Percentiles rank a stretch among this genome's conserved stretches.
phyloP scores from a whole-genome alignment of 805 yeast genomes.

The Gaillardinia entomophila region DNA sequence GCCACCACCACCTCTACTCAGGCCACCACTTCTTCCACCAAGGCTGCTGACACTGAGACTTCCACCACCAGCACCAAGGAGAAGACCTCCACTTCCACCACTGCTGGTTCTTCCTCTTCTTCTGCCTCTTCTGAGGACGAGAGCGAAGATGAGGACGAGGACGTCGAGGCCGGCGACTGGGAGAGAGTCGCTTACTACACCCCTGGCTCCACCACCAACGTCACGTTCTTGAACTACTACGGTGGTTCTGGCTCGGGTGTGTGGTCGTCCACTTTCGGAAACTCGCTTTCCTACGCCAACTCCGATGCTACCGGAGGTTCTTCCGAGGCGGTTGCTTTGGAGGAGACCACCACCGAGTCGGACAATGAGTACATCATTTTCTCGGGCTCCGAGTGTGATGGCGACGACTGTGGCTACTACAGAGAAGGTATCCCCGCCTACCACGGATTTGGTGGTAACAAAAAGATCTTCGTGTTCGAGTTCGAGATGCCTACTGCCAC shows the following conservation, averaged over 20 bases:
- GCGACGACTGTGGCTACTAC: constrained; percentile 74
- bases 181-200: constrained; percentile 60
- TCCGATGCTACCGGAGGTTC: constrained; percentile 75
- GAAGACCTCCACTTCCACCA: constrained; percentile 16
- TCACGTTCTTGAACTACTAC: constrained; percentile 76
- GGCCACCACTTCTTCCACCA: constrained; percentile 6
- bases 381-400: constrained; percentile 59
- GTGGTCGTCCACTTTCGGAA: constrained; percentile 84
- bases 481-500: constrained; percentile 81
- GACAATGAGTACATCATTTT: constrained; percentile 79
- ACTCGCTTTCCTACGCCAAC: constrained; percentile 82
- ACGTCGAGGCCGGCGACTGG: constrained; percentile 43
- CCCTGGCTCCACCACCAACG: constrained; percentile 66
- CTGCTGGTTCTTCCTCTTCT: constrained; percentile 21
- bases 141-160: constrained; percentile 32
- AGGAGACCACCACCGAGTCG: constrained; percentile 63
- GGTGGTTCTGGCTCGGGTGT: constrained; percentile 92
- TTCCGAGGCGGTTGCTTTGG: constrained; percentile 59
- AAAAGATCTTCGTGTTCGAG: constrained; percentile 88
- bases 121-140: constrained; percentile 32
- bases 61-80: constrained; percentile 11
- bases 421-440: constrained; percentile 85
- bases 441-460: constrained; percentile 84
- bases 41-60: background rate
- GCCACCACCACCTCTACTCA: constrained; percentile 5